Base-by-base conservation (phyloP, 306 rosid genomes). In the Sechiopsis laciniata region DNA sequence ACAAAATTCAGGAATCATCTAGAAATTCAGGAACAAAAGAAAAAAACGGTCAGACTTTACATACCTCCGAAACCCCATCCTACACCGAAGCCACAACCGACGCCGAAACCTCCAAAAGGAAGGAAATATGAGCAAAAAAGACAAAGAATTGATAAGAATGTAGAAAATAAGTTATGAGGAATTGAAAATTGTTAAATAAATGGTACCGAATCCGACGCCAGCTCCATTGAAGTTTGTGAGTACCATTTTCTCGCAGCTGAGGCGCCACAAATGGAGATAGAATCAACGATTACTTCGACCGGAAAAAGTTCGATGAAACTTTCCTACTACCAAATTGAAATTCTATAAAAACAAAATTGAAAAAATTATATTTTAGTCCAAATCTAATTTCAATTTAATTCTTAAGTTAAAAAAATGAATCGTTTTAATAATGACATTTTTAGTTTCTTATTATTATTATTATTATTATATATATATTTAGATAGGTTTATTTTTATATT, bases 41-140 rank as follows among this genome's bases (percentile, higher is more conserved):
- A 26, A 2, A 26, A 26, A 26, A 26, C 29, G 29, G 29, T 26
- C 37, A 32, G 37, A 32, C 29, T 55, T 16, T 35, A 83, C 83
- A 37, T 2, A 90, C 96, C 99, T 87, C 99, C 99, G 85, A 94
- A 94, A 68, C 99, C 97, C 97, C 97, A 94, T 66, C 99, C 99
- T 4, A 91, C 78, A 48, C 97, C 95, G 77, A 94, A 94, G 7
- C 98, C 97, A 80, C 98, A 94, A 63, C 98, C 98, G 48, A 85
- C 75, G 10, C 98, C 98, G 55, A 94, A 94, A 77, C 99, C 97
- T 94, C 92, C 86, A 78, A 13, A 83, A 32, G 29, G 52, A 12
- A 55, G 65, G 55, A 73, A 8, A 24, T 9, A 77, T 42, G 6
- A 19, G 55, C 32, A 67, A 53, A 8, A 24, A 32, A 37, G 46